Conservation (phyloP, 352 stramenopile species). For the Vaucheria bursata region DNA sequence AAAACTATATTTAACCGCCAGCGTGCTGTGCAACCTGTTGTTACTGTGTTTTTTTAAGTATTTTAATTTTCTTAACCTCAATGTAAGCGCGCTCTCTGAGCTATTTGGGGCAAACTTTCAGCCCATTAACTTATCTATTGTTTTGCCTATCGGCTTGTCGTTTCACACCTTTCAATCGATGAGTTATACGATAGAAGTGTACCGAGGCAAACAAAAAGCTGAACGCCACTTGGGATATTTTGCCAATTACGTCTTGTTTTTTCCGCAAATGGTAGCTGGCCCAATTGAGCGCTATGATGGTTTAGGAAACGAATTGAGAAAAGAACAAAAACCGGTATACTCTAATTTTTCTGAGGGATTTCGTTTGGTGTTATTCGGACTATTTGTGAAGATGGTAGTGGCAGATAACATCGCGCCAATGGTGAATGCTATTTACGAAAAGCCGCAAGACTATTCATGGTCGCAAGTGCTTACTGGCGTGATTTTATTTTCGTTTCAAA, state of each 20-base stretch:
- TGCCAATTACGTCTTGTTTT: not conserved
- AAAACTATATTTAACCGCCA: not conserved
- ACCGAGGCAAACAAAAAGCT: not conserved
- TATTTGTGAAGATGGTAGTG: not conserved
- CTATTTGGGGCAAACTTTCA: not conserved
- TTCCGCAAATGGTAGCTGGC: not conserved
- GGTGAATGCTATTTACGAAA: not conserved
- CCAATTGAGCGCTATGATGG: not conserved
- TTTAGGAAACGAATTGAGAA: not conserved
- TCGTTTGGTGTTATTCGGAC: not conserved
- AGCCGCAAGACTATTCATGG: not conserved
- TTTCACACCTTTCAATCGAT: conserved; percentile 1
- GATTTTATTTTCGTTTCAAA: not conserved
- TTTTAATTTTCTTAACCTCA: not conserved
- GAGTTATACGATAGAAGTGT: not conserved
- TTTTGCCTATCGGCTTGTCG: not conserved
- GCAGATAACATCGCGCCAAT: not conserved
- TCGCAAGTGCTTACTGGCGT: not conserved
- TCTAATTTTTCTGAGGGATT: not conserved
- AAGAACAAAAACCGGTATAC: not conserved
- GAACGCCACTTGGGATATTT: not conserved
- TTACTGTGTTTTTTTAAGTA: not conserved
- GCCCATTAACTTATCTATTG: not conserved
- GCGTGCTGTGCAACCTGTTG: not conserved
- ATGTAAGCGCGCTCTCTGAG: not conserved